Base-by-base conservation (phyloP, 2,329 filamentous ascomycete species). In the Aspergillus thermomutatus region DNA sequence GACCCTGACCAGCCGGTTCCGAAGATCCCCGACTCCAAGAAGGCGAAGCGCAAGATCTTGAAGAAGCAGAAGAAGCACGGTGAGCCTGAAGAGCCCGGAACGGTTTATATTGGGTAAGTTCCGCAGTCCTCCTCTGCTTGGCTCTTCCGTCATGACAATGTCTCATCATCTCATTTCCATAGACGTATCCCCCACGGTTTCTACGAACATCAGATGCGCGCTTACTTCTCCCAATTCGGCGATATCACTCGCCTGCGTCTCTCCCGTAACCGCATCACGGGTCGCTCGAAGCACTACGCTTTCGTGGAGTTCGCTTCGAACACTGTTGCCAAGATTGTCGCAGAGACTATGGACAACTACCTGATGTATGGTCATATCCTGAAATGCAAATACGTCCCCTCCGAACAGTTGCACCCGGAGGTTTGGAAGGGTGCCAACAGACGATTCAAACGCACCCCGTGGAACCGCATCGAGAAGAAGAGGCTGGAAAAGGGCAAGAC, bases 331-430 rank as follows among this genome's bases (percentile, higher is more conserved):
- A 88, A 91, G 67, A 92, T 97, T 65, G 93, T 96, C 28, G 88
- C 91, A 50, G 90, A 92, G 78, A 96, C 94, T 23, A 99, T 99
- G 94, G 86, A 97, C 81, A 95, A 92, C 77, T 99, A 99, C 76
- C 85, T 97, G 41, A 83, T 99, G 70, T 97, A 96, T 73, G 91
- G 91, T 5, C 93, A 97, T 73, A 89, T 97, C 60, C 81, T 99
- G 65, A 93, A 95, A 76, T 93, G 92, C 76, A 90, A 91, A 71
- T 79, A 87, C 25, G 83, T 97, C 3, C 85, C 90, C 3, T 79
- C 85, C 56, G 90, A 90, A 59, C 87, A 92, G 70, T 80, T 96
- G 46, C 91, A 95, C 72, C 82, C 87, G 25, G 83, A 91, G 60
- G 79, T 97, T 53, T 97, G 92, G 85, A 92, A 94, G 78, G 92